Conservation (phyloP, 441 rosid species). For the Sinapis alba region DNA sequence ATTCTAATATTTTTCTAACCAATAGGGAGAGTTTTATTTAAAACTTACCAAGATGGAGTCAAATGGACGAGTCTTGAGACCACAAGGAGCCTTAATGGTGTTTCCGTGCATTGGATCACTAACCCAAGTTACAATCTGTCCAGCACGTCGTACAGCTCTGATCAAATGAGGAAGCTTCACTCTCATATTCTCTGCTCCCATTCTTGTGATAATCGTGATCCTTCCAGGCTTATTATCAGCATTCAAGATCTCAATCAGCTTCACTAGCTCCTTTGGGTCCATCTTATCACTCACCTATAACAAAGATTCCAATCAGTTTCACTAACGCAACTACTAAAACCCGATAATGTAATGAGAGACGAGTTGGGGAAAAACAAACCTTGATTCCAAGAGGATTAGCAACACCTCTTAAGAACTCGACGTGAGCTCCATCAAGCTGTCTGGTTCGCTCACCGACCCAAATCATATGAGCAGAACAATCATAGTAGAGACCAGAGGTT, state of each 20-base stretch:
- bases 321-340: neutral
- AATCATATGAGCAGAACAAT: conserved; percentile 36
- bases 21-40: neutral
- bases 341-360: neutral
- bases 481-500: conserved; percentile 55
- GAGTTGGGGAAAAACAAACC: conserved; percentile 45
- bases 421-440: conserved; percentile 97
- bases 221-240: conserved; percentile 91
- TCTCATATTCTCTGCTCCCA: conserved; percentile 99
- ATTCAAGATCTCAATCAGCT: conserved; percentile 86
- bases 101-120: conserved; percentile 97
- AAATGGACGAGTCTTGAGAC: conserved; percentile 67
- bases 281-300: conserved; percentile 62
- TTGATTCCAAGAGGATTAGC: conserved; percentile 96
- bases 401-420: conserved; percentile 88
- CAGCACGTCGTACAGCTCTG: conserved; percentile 82
- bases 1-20: neutral
- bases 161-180: conserved; percentile 95
- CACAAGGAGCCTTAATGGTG: conserved; percentile 84
- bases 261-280: conserved; percentile 75
- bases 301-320: conserved; percentile 15
- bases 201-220: conserved; percentile 84
- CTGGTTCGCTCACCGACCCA: conserved; percentile 45
- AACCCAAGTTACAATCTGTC: conserved; percentile 95
- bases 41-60: conserved; percentile 57